A percentile compares a stretch with the other conserved stretches of the same genome.
Conservation (phyloP, 2,329 filamentous ascomycete species). For the Claviceps spartinae region DNA sequence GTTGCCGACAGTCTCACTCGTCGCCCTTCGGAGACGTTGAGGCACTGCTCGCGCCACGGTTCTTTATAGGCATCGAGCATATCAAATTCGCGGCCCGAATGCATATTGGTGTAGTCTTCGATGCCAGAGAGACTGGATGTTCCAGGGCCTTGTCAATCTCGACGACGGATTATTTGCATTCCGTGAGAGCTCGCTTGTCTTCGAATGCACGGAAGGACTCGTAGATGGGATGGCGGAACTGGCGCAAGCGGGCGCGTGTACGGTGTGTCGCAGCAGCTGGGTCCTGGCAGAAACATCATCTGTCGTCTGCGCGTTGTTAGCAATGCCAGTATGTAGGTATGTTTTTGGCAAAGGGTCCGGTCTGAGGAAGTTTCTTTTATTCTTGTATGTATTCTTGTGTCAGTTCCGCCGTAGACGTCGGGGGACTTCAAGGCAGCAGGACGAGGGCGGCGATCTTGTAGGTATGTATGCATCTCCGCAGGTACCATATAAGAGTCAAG, state of each 20-base stretch:
- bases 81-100: conserved; percentile 81
- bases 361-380: background rate
- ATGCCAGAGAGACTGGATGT: conserved; percentile 52
- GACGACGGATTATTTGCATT: conserved; percentile 98
- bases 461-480: no score
- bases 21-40: conserved; percentile 80
- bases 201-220: conserved; percentile 70
- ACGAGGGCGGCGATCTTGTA: no score
- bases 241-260: conserved; percentile 60
- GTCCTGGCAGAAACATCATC: conserved; percentile 95
- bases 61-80: conserved; percentile 96
- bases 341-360: no score
- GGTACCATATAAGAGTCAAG: no score
- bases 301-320: conserved; percentile 21
- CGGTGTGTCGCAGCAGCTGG: conserved; percentile 81
- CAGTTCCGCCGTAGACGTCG: conserved; percentile 41
- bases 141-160: conserved; percentile 82
- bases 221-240: conserved; percentile 47
- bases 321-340: background rate
- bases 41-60: conserved; percentile 82
- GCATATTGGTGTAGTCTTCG: conserved; percentile 58
- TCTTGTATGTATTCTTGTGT: background rate
- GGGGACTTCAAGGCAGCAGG: conserved; percentile 32
- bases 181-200: conserved; percentile 82
- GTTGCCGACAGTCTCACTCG: conserved; percentile 70